Percentiles rank a stretch among this genome's conserved stretches.
These are phyloP conservation scores for Leccinum sublutescens DNA, from an alignment of 768 basidiomycete genomes.

Conservation along the genomic window DNA sequence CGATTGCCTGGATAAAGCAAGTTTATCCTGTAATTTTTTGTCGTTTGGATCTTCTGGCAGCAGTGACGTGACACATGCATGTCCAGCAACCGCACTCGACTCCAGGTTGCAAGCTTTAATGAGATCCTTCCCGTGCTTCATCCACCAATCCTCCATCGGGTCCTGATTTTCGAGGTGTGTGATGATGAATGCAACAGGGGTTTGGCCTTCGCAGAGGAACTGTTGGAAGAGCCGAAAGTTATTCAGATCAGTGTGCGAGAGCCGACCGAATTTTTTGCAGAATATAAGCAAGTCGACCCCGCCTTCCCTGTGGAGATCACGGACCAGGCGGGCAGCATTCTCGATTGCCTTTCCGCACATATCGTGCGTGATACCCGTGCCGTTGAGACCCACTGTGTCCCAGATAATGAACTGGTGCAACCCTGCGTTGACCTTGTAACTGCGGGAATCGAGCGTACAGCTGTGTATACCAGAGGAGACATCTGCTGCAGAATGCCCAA, in stretches of 20 bases:
- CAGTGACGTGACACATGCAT: slow-evolving; percentile 32
- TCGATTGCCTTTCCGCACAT: slow-evolving; percentile 19
- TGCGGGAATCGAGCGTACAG: slow-evolving; percentile 33
- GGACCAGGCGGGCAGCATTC: slow-evolving; percentile 31
- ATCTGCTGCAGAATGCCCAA: slow-evolving; percentile 19
- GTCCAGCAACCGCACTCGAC: slow-evolving; percentile 17
- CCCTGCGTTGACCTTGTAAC: slow-evolving; percentile 25
- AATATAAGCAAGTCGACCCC: slow-evolving; percentile 41
- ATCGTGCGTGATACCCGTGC: slow-evolving; percentile 4
- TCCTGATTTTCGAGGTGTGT: slow-evolving; percentile 36
- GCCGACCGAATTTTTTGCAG: slow-evolving; percentile 32
- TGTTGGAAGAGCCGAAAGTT: slow-evolving; percentile 38
- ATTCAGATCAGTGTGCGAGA: slow-evolving; percentile 26
- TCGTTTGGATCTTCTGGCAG: not conserved
- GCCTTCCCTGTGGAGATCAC: slow-evolving; percentile 23
- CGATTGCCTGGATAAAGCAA: slow-evolving; percentile 12
- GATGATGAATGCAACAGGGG: slow-evolving; percentile 40
- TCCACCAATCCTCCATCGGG: slow-evolving; percentile 36
- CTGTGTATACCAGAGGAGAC: slow-evolving; percentile 28
- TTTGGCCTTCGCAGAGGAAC: slow-evolving; percentile 36
- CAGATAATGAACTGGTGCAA: slow-evolving; percentile 25
- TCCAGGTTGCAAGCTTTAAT: slow-evolving; percentile 9
- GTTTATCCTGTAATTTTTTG: slow-evolving; percentile 5
- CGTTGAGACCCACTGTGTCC: slow-evolving; percentile 35
- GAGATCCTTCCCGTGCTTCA: slow-evolving; percentile 16